Conservation (phyloP, 495 filamentous ascomycete genomes). For the Aspergillus nidulans region DNA sequence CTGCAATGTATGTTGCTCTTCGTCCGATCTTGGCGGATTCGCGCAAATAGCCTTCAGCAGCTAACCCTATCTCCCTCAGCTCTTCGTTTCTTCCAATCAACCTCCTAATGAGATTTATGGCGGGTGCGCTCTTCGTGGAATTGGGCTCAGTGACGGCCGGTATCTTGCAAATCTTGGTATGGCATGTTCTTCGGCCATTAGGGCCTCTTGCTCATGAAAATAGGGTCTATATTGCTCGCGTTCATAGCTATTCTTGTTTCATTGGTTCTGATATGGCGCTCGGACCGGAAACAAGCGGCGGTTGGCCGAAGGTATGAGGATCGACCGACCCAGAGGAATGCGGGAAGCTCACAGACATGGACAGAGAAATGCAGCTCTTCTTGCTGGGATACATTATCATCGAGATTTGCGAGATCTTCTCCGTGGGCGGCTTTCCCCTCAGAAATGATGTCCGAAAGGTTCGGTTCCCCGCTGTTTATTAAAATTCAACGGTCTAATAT, state of each 20-base stretch:
- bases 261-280: constrained; percentile 63
- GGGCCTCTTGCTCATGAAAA: constrained; percentile 4
- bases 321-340: not conserved
- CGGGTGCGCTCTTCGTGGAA: constrained; percentile 70
- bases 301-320: constrained; percentile 78
- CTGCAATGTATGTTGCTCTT: constrained; percentile 75
- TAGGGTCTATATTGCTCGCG: constrained; percentile 87
- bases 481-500: not conserved
- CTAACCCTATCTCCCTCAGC: constrained; percentile 34
- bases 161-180: constrained; percentile 81
- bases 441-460: constrained; percentile 55
- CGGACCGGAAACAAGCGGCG: constrained; percentile 90
- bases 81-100: constrained; percentile 45
- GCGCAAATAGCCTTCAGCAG: constrained; percentile 3
- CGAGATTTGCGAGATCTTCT: constrained; percentile 94
- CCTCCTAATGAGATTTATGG: constrained; percentile 51
- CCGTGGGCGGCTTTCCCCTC: constrained; percentile 82
- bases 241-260: constrained; percentile 69
- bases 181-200: constrained; percentile 18
- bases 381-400: constrained; percentile 82
- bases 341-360: constrained; percentile 2
- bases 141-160: constrained; percentile 57
- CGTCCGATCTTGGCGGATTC: not conserved
- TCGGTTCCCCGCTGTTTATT: constrained; percentile 3
- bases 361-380: constrained; percentile 94